phyloP scores from a whole-genome alignment of 208 protist species.

The Hexamita inflata region DNA sequence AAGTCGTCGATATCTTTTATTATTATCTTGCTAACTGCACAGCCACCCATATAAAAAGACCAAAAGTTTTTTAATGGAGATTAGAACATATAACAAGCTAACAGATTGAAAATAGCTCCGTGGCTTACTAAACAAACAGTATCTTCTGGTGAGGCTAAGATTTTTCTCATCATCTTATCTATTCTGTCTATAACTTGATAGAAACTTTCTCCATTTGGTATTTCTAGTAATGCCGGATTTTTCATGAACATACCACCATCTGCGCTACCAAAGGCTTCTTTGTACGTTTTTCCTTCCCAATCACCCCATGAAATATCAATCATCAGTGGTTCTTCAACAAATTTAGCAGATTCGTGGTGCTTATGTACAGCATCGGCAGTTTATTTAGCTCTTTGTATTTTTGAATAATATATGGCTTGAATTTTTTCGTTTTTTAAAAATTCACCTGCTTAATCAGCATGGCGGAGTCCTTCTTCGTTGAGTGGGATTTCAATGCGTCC shows the following conservation, averaged over 20 bases:
- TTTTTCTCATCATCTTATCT: neutral
- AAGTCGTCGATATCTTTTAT: neutral
- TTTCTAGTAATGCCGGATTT: neutral
- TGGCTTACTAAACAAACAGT: conserved; percentile 11
- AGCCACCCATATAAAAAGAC: conserved; percentile 20
- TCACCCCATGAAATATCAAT: conserved; percentile 30
- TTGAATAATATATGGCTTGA: neutral
- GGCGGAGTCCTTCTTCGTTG: neutral
- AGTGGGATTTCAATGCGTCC: neutral
- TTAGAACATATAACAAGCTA: neutral
- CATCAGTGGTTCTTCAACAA: neutral
- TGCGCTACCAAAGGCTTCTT: neutral
- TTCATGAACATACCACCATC: neutral
- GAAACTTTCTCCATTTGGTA: conserved; percentile 29
- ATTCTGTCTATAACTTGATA: conserved; percentile 1
- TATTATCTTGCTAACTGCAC: neutral
- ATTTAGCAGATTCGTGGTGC: neutral
- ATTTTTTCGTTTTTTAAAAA: neutral
- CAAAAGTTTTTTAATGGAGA: conserved; percentile 17
- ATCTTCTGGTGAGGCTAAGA: neutral
- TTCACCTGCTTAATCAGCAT: neutral
- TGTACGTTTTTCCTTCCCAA: conserved; percentile 19
- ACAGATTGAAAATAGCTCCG: conserved; percentile 25
- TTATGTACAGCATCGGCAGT: conserved; percentile 7
- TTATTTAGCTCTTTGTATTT: neutral